Percentiles rank a stretch among this genome's conserved stretches.
Conservation (phyloP, 179 eudicot genomes). For the Camellia oleifera region DNA sequence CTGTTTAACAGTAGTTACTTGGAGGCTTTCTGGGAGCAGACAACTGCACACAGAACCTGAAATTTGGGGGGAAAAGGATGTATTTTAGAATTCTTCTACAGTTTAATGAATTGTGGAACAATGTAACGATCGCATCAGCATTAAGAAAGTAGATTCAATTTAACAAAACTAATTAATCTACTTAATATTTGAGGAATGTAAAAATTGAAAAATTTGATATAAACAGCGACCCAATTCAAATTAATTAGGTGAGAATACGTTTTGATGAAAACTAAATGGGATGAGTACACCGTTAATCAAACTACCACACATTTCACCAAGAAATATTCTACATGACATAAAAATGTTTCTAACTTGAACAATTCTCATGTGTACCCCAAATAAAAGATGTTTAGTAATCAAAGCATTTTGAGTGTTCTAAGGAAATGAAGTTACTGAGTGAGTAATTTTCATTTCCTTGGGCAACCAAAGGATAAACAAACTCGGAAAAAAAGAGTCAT, state of each 20-base stretch:
- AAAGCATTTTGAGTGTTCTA: background rate
- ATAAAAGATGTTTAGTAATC: background rate
- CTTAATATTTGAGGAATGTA: background rate
- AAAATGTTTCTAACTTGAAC: background rate
- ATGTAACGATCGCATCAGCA: background rate
- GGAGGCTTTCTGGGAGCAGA: conserved; percentile 95
- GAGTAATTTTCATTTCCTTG: background rate
- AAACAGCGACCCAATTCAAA: background rate
- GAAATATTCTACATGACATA: background rate
- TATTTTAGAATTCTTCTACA: background rate
- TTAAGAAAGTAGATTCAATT: background rate
- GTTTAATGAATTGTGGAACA: background rate
- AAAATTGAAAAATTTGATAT: background rate
- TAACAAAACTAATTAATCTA: background rate
- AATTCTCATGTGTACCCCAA: background rate
- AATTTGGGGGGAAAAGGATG: background rate
- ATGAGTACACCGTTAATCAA: too few relatives aligned
- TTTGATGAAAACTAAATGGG: too few relatives aligned
- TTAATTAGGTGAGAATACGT: too few relatives aligned
- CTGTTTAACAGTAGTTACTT: conserved; percentile 70
- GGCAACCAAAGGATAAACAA: background rate
- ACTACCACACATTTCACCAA: background rate
- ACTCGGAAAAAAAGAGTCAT: too few relatives aligned
- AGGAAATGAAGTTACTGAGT: background rate
- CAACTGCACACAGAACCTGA: conserved; percentile 66